Base-by-base conservation (phyloP, 106 monocot species). In the Alisma plantagoaquatica region DNA sequence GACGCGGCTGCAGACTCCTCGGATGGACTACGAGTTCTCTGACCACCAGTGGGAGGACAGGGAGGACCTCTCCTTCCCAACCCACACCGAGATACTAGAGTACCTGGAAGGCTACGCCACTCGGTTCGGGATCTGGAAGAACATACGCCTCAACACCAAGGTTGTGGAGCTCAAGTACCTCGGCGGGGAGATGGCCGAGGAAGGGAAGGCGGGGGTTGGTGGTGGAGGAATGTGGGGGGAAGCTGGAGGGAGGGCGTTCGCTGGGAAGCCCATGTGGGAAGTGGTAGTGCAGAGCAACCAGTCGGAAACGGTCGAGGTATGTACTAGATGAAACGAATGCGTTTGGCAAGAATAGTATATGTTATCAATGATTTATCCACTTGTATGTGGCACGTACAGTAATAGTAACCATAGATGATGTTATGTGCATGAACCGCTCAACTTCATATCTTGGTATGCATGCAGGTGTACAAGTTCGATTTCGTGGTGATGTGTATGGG, bases 401-500 rank as follows among this genome's bases (percentile, higher is more conserved):
- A n/a, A n/a, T n/a, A n/a, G n/a, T n/a, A n/a, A n/a, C n/a, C n/a
- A n/a, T n/a, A n/a, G n/a, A n/a, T n/a, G n/a, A n/a, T n/a, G n/a
- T n/a, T n/a, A n/a, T n/a, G n/a, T n/a, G n/a, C n/a, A n/a, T n/a
- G n/a, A n/a, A n/a, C n/a, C n/a, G n/a, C n/a, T n/a, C n/a, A n/a
- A n/a, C n/a, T n/a, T n/a, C n/a, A n/a, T n/a, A n/a, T n/a, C n/a
- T n/a, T n/a, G n/a, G n/a, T n/a, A n/a, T n/a, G n/a, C n/a, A n/a
- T n/a, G n/a, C 83, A 87, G 87, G 75, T 69, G 83, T 55, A 70
- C 60, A 64, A 70, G 60, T 80, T 80, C 23, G 87, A 87, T 16
- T 87, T 94, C 46, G 64, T 94, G 72, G 83, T 88, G 45, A 75
- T 94, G 77, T 94, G 94, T 68, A 69, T 78, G 17, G 94, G 94